Evolutionary conservation across 1,284 basidiomycete species (phyloP).

Genomic region (Cystobasidiaceae sp.): DNA sequence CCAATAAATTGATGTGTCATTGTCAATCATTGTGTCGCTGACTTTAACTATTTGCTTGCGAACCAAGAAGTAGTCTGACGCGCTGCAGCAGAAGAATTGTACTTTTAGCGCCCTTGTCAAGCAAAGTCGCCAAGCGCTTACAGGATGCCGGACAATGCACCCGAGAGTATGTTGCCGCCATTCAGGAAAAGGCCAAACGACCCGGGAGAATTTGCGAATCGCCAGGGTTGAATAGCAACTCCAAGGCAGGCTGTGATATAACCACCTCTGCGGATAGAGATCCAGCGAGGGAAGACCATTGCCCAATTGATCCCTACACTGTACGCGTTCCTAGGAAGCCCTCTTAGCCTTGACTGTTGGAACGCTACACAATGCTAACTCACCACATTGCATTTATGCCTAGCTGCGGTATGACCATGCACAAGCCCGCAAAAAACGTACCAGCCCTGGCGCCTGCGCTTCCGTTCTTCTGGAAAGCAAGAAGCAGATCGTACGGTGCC

Average conservation of each 20-base stretch:
- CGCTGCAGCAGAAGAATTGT: conserved; percentile 33
- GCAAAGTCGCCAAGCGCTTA: background rate
- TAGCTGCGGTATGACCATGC: conserved; percentile 48
- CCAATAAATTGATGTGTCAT: conserved; percentile 9
- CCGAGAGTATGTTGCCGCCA: conserved; percentile 5
- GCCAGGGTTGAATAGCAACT: conserved; percentile 25
- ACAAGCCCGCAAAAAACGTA: conserved; percentile 47
- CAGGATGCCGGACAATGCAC: conserved; percentile 9
- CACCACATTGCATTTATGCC: conserved; percentile 50
- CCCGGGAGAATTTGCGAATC: background rate
- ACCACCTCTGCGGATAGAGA: conserved; percentile 27
- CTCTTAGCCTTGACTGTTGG: too few relatives aligned
- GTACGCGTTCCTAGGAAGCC: conserved; percentile 20
- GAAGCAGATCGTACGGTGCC: conserved; percentile 47
- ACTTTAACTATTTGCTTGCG: conserved; percentile 45
- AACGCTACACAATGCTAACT: too few relatives aligned
- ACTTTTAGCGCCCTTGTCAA: background rate
- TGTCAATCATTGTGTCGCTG: conserved; percentile 32
- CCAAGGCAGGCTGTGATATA: conserved; percentile 1
- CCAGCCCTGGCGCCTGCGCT: conserved; percentile 46
- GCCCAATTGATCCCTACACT: conserved; percentile 41
- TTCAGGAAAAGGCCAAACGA: conserved; percentile 16
- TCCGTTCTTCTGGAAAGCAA: conserved; percentile 43
- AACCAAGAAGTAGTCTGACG: conserved; percentile 49
- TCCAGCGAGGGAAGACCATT: conserved; percentile 24